These are phyloP conservation scores for Aspergillus quadricinctus DNA, from an alignment of 2,329 filamentous ascomycete genomes.

Conservation along the genomic window DNA sequence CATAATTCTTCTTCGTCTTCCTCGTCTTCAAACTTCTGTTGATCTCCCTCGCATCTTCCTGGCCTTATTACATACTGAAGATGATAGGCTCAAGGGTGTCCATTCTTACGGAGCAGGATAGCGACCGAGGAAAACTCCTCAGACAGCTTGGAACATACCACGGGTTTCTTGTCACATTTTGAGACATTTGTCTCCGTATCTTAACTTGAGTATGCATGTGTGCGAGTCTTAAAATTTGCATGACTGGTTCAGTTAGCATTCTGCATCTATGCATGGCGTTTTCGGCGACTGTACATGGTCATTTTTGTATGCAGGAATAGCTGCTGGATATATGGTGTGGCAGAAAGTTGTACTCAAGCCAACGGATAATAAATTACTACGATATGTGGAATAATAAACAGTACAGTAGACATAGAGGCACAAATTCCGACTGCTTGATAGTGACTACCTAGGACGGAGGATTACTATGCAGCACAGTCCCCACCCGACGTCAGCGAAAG, in stretches of 20 bases:
- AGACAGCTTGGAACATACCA: not conserved
- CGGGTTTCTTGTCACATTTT: not conserved
- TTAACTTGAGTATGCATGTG: not conserved
- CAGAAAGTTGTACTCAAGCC: not conserved
- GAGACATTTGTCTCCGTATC: too few species aligned
- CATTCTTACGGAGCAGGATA: not conserved
- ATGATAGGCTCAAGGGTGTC: not conserved
- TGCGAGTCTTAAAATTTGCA: not conserved
- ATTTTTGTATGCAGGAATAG: not conserved
- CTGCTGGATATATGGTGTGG: not conserved
- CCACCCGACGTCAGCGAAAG: slow-evolving; percentile 25
- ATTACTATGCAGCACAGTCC: slow-evolving; percentile 3
- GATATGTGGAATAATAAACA: not conserved
- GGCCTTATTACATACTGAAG: not conserved
- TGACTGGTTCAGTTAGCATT: not conserved
- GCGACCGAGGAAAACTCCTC: not conserved
- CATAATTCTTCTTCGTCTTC: not conserved
- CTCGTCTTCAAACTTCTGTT: not conserved
- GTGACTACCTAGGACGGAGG: not conserved
- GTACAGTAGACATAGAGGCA: not conserved
- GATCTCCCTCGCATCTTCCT: not conserved
- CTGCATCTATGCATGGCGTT: not conserved
- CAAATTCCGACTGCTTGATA: not conserved
- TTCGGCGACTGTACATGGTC: not conserved
- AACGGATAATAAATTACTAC: not conserved